phyloP scores from a whole-genome alignment of 495 filamentous ascomycete species.

The Talaromyces ruber region DNA sequence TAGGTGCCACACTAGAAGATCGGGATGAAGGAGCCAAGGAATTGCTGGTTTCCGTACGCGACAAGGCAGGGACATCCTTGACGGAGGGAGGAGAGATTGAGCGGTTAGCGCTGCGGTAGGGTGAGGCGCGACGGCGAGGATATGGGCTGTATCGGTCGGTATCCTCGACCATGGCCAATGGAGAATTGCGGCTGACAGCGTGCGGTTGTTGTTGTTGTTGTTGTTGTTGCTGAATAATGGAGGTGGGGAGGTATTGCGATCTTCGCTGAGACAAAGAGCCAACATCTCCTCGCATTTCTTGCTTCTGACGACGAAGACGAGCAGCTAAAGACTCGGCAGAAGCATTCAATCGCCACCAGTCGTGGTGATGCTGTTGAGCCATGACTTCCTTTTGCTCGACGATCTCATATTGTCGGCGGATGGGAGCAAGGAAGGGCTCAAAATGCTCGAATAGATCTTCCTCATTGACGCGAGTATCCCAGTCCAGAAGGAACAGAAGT shows the following conservation, averaged over 20 bases:
- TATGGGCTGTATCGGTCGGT: slow-evolving; percentile 29
- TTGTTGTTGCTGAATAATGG: slow-evolving; percentile 4
- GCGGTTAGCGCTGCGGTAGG: slow-evolving; percentile 20
- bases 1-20: slow-evolving; percentile 39
- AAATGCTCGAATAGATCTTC: slow-evolving; percentile 82
- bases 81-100: slow-evolving; percentile 45
- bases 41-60: slow-evolving; percentile 34
- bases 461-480: slow-evolving; percentile 77
- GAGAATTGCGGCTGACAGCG: slow-evolving; percentile 21
- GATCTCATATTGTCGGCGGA: slow-evolving; percentile 44
- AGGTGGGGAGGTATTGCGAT: slow-evolving; percentile 16
- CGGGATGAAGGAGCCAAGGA: slow-evolving; percentile 36
- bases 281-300: slow-evolving; percentile 22
- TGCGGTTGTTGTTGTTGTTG: slow-evolving; percentile 11
- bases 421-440: slow-evolving; percentile 80
- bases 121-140: slow-evolving; percentile 26
- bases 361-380: slow-evolving; percentile 31
- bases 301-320: slow-evolving; percentile 34
- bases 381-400: slow-evolving; percentile 24
- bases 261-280: slow-evolving; percentile 10
- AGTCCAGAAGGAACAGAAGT: slow-evolving; percentile 85
- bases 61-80: slow-evolving; percentile 37
- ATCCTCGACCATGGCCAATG: slow-evolving; percentile 22
- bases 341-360: slow-evolving; percentile 32
- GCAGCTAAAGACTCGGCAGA: slow-evolving; percentile 33